Conservation (phyloP, 768 basidiomycete genomes). For the Myochromella boudieri region DNA sequence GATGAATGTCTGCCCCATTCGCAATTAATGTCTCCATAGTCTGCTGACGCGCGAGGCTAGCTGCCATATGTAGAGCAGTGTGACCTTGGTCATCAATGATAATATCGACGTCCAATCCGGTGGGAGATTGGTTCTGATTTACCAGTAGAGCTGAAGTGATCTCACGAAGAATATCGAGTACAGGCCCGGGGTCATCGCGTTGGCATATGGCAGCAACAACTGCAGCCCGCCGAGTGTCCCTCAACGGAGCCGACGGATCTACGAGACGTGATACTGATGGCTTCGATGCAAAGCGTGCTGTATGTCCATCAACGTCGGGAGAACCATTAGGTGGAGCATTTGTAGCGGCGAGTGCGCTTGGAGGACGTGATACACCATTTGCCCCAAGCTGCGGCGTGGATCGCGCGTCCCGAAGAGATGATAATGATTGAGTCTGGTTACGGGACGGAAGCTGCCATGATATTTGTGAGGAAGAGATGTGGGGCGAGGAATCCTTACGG, state of each 20-base stretch:
- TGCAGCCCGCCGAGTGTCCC: slow-evolving; percentile 57
- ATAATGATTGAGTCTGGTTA: slow-evolving; percentile 29
- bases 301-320: slow-evolving; percentile 43
- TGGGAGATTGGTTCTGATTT: slow-evolving; percentile 21
- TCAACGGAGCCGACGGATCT: slow-evolving; percentile 53
- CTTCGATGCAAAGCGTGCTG: slow-evolving; percentile 68
- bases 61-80: slow-evolving; percentile 90
- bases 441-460: slow-evolving; percentile 32
- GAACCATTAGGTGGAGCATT: slow-evolving; percentile 42
- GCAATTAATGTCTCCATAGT: slow-evolving; percentile 70
- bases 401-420: slow-evolving; percentile 21
- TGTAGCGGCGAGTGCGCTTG: slow-evolving; percentile 37
- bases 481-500: slow-evolving; percentile 51
- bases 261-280: slow-evolving; percentile 50
- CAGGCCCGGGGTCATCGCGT: slow-evolving; percentile 61
- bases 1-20: slow-evolving; percentile 82
- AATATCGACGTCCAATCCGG: slow-evolving; percentile 65
- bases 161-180: slow-evolving; percentile 68
- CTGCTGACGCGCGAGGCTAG: slow-evolving; percentile 74
- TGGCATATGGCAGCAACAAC: slow-evolving; percentile 67
- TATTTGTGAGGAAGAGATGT: slow-evolving; percentile 31
- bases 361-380: slow-evolving; percentile 49
- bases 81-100: slow-evolving; percentile 94
- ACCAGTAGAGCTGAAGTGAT: slow-evolving; percentile 47
- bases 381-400: slow-evolving; percentile 29